phyloP scores from a whole-genome alignment of 2,329 filamentous ascomycete genomes.

The Pseudopyrenochaeta lycopersici region DNA sequence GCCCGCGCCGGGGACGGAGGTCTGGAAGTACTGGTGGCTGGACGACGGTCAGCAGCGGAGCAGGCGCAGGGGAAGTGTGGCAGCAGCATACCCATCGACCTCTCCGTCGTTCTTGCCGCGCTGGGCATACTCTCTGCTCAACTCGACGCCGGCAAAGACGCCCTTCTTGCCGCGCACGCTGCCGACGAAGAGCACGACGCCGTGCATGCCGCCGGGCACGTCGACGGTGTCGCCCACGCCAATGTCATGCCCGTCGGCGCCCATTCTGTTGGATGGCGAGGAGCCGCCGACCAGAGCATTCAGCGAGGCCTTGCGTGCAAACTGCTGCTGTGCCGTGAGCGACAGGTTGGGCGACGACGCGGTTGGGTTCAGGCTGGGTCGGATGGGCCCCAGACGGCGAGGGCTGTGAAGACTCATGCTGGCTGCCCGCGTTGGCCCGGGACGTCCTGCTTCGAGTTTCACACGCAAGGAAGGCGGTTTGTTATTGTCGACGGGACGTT shows the following conservation, averaged over 20 bases:
- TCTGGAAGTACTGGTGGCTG: constrained; percentile 79
- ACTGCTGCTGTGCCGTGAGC: constrained; percentile 51
- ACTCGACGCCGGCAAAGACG: constrained; percentile 89
- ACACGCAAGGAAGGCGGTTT: constrained; percentile 21
- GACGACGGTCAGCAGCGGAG: constrained; percentile 12
- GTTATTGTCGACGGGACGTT: constrained; percentile 14
- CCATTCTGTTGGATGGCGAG: constrained; percentile 54
- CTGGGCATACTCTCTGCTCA: constrained; percentile 79
- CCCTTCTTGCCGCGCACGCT: constrained; percentile 88
- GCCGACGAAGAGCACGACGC: constrained; percentile 88
- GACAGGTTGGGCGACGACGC: constrained; percentile 55
- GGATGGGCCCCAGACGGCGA: constrained; percentile 45
- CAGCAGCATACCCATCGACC: constrained; percentile 80
- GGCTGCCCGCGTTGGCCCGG: constrained; percentile 6
- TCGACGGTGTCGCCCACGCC: constrained; percentile 86
- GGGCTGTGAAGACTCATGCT: constrained; percentile 56
- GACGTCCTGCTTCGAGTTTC: constrained; percentile 17
- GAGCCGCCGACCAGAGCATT: constrained; percentile 70
- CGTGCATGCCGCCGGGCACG: constrained; percentile 91
- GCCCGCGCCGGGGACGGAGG: constrained; percentile 79
- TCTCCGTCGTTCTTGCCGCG: constrained; percentile 96
- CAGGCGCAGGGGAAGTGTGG: constrained; percentile 1
- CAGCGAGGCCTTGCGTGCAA: constrained; percentile 75
- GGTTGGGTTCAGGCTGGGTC: constrained; percentile 52
- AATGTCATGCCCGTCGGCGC: constrained; percentile 62